Evolutionary conservation across 2,329 filamentous ascomycete species (phyloP), one percentile per base, ranked within the genome.

Genomic region (Venturia nashicola): DNA sequence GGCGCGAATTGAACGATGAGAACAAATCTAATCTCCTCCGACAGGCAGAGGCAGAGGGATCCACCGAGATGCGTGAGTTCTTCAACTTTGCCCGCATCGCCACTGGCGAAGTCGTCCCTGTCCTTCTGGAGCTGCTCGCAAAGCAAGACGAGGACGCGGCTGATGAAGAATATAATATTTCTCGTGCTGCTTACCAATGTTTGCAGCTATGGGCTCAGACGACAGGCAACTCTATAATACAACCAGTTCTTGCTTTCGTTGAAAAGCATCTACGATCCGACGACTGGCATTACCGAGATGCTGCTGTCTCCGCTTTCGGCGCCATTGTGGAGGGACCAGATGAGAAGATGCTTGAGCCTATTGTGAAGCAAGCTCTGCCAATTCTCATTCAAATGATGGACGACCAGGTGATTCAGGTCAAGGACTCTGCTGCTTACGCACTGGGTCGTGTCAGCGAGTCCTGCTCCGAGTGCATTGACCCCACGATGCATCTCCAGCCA

Each of bases 321-420:
- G 94, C 92, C 68, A 97, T 99, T 70, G 97, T 99, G 92, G 94
- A 99, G 73, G 94, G 94, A 34, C 94, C 94, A 0, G 94, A 97
- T 65, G 90, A 96, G 76, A 90, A 90, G 78, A 86, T 93, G 61
- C 80, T 99, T 62, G 91, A 96, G 71, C 92, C 93, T 64, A 88
- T 99, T 64, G 90, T 99, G 72, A 96, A 96, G 80, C 93, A 97
- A 75, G 94, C 92, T 66, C 83, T 99, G 61, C 89, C 90, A 62
- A 90, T 97, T 63, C 82, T 99, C 61, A 94, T 99, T 72, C 85
- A 83, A 69, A 97, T 97, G 90, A 88, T 88, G 87, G 87, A 94
- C 65, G 94, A 99, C 73, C 83, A 82, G 68, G 90, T 89, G 44
- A 81, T 97, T 61, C 90, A 95, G 69, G 94, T 99, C 72, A 90